These are phyloP conservation scores for Lentinula guzmanii DNA, from an alignment of 768 basidiomycete species.

Conservation along the genomic window DNA sequence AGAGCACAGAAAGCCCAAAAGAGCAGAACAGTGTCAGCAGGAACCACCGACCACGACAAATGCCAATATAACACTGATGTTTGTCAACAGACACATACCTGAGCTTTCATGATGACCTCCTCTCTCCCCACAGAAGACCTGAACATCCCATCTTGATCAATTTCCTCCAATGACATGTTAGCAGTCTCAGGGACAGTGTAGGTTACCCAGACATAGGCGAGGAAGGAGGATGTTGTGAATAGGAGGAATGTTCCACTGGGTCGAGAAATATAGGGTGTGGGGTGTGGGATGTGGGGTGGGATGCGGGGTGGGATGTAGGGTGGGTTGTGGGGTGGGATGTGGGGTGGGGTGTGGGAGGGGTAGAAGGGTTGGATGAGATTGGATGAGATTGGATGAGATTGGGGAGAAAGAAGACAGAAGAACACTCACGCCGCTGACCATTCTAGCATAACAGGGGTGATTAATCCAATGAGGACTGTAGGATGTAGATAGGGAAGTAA, in stretches of 20 bases:
- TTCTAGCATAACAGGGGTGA: slow-evolving; percentile 64
- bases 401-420: not conserved
- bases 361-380: not conserved
- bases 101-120: slow-evolving; percentile 40
- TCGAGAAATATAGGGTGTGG: not conserved
- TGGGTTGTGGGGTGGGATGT: too few relatives aligned
- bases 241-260: slow-evolving; percentile 60
- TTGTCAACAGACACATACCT: slow-evolving; percentile 33
- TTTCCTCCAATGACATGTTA: slow-evolving; percentile 69
- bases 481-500: too few relatives aligned
- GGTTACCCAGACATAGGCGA: slow-evolving; percentile 68
- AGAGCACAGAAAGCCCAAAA: too few relatives aligned
- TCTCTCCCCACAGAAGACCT: slow-evolving; percentile 50
- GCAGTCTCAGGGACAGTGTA: slow-evolving; percentile 72
- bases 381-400: not conserved
- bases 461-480: slow-evolving; percentile 67
- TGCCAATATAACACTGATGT: too few relatives aligned
- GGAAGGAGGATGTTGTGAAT: slow-evolving; percentile 59
- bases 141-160: slow-evolving; percentile 53
- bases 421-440: slow-evolving; percentile 48
- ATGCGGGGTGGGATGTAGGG: too few relatives aligned
- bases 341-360: not conserved
- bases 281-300: too few relatives aligned
- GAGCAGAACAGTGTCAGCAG: too few relatives aligned
- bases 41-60: too few relatives aligned